Conservation (phyloP, 2,329 filamentous ascomycete species). For the Alternaria atra region DNA sequence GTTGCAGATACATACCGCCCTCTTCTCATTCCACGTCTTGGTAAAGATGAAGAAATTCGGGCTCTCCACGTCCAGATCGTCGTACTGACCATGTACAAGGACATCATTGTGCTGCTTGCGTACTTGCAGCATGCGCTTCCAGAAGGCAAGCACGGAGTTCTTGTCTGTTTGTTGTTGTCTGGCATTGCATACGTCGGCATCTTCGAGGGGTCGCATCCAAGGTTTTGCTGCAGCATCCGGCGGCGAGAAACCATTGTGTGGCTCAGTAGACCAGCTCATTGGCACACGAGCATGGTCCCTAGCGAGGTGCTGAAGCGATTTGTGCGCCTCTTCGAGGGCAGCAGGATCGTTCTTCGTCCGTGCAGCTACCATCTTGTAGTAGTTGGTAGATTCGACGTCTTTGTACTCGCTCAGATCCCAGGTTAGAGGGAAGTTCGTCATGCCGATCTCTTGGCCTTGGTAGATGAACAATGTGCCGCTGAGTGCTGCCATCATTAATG, state of each 20-base stretch:
- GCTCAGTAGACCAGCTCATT: constrained; percentile 69
- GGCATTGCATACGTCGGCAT: constrained; percentile 66
- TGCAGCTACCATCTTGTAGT: constrained; percentile 51
- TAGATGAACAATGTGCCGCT: constrained; percentile 62
- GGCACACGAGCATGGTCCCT: constrained; percentile 74
- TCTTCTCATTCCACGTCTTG: constrained; percentile 44
- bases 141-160: constrained; percentile 67
- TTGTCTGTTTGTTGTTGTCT: constrained; percentile 58
- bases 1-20: constrained; percentile 46
- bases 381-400: constrained; percentile 65
- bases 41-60: constrained; percentile 65
- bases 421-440: constrained; percentile 57
- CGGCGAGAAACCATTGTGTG: constrained; percentile 67
- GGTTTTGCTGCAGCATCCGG: constrained; percentile 59
- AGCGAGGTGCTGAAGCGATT: constrained; percentile 66
- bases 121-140: constrained; percentile 64
- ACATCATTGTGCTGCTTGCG: constrained; percentile 66
- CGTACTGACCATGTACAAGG: constrained; percentile 69
- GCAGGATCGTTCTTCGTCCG: constrained; percentile 39
- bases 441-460: constrained; percentile 62
- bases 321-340: constrained; percentile 58
- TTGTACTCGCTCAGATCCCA: constrained; percentile 60
- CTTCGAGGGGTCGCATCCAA: constrained; percentile 69
- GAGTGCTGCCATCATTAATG: constrained; percentile 58
- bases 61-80: constrained; percentile 60